A percentile compares a stretch with the other conserved stretches of the same genome.
Evolutionary conservation across 805 yeast species (phyloP).

Genomic region (Yamadazyma kitorensis): DNA sequence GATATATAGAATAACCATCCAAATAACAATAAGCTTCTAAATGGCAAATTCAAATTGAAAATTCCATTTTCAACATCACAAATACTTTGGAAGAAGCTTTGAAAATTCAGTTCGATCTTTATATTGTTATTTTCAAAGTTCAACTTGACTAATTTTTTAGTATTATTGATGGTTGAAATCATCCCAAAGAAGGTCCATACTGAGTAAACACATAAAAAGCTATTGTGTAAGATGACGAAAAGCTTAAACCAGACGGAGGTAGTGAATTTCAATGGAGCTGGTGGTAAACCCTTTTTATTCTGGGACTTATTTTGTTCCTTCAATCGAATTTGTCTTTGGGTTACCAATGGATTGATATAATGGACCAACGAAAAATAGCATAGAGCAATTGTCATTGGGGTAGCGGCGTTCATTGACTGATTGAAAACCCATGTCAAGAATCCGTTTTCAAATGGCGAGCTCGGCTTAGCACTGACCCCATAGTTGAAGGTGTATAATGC

Average conservation of each 20-base stretch:
- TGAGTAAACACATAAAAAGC: slow-evolving; percentile 62
- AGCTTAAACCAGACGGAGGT: slow-evolving; percentile 44
- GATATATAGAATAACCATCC: slow-evolving; percentile 69
- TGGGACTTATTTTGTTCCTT: slow-evolving; percentile 20
- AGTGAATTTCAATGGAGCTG: slow-evolving; percentile 54
- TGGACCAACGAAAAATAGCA: slow-evolving; percentile 61
- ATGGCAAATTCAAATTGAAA: slow-evolving; percentile 33
- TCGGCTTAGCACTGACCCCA: slow-evolving; percentile 28
- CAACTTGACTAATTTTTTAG: slow-evolving; percentile 24
- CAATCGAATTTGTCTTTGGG: slow-evolving; percentile 40
- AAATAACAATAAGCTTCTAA: slow-evolving; percentile 47
- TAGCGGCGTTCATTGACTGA: slow-evolving; percentile 44
- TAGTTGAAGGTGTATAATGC: slow-evolving; percentile 31
- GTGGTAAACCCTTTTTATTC: slow-evolving; percentile 37
- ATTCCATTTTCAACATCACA: slow-evolving; percentile 61
- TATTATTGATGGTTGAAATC: slow-evolving; percentile 47
- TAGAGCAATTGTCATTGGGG: slow-evolving; percentile 57
- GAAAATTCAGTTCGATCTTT: slow-evolving; percentile 24
- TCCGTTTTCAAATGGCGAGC: slow-evolving; percentile 31
- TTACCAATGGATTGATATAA: slow-evolving; percentile 44
- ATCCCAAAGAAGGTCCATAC: slow-evolving; percentile 72
- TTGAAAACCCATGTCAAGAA: slow-evolving; percentile 35
- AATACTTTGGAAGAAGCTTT: slow-evolving; percentile 56
- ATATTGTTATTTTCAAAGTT: slow-evolving; percentile 14
- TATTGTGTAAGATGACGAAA: slow-evolving; percentile 59